phyloP scores from a whole-genome alignment of 2,329 filamentous ascomycete genomes.

The Alternaria rosae region DNA sequence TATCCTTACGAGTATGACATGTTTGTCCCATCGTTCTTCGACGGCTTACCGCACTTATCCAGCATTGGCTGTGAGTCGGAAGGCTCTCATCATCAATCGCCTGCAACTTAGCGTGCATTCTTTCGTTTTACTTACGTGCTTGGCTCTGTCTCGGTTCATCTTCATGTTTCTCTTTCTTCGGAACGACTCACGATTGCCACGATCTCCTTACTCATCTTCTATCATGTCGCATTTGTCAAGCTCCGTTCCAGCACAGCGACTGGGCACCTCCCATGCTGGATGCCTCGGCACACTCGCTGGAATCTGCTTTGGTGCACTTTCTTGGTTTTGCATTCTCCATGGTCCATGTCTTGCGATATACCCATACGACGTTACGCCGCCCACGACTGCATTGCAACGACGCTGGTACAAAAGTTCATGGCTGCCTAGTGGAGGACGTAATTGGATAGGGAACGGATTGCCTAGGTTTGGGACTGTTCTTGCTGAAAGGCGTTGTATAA shows the following conservation, averaged over 20 bases:
- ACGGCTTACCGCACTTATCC: slow-evolving; percentile 16
- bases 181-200: slow-evolving; percentile 15
- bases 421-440: slow-evolving; percentile 24
- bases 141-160: neutral
- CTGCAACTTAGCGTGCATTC: neutral
- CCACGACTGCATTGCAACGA: slow-evolving; percentile 35
- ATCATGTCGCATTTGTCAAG: neutral
- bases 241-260: slow-evolving; percentile 19
- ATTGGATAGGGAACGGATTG: neutral
- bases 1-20: slow-evolving; percentile 8
- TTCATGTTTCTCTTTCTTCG: neutral
- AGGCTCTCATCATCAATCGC: neutral
- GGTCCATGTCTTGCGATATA: slow-evolving; percentile 28
- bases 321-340: slow-evolving; percentile 11
- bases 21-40: slow-evolving; percentile 13
- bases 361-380: slow-evolving; percentile 35
- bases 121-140: neutral
- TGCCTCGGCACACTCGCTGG: slow-evolving; percentile 27
- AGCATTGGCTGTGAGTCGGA: neutral
- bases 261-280: neutral
- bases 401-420: slow-evolving; percentile 15
- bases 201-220: slow-evolving; percentile 1
- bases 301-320: slow-evolving; percentile 1
- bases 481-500: slow-evolving; percentile 5
- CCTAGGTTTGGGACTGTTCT: slow-evolving; percentile 8